Conservation (phyloP, 305 asterid species). For the Rubia peregrina region DNA sequence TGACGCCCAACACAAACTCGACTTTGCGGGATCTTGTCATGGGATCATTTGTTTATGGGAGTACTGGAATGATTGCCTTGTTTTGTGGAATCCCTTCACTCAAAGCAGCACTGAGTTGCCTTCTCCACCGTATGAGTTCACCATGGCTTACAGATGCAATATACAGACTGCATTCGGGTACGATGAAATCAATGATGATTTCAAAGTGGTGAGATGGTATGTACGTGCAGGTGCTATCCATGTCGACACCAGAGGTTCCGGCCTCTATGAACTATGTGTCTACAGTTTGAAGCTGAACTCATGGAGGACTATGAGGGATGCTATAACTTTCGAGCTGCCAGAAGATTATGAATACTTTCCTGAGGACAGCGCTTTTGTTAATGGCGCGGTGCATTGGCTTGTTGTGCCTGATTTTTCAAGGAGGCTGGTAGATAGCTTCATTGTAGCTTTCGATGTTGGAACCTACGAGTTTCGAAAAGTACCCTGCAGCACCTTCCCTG, state of each 20-base stretch:
- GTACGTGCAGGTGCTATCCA: neutral
- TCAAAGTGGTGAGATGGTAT: conserved; percentile 5
- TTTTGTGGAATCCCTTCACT: neutral
- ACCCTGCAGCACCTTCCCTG: no score
- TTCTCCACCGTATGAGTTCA: neutral
- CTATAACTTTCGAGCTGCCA: neutral
- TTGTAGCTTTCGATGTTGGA: conserved; percentile 5
- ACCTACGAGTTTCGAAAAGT: conserved; percentile 3
- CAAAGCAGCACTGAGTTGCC: neutral
- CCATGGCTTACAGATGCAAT: neutral
- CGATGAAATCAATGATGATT: neutral
- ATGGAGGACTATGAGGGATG: neutral
- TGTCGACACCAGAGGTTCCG: neutral
- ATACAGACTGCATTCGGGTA: neutral
- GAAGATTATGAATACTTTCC: neutral
- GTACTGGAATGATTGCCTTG: neutral
- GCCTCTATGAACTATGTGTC: neutral
- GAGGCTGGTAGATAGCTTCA: neutral
- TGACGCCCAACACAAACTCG: no score
- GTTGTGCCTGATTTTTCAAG: neutral
- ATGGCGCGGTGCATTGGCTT: conserved; percentile 1
- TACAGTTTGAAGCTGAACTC: neutral
- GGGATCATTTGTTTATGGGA: conserved; percentile 5
- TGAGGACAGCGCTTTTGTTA: neutral
- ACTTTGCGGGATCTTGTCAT: neutral